Evolutionary conservation across 768 basidiomycete species (phyloP), one percentile per base, ranked within the genome.

Genomic region (Megacollybia marginata): DNA sequence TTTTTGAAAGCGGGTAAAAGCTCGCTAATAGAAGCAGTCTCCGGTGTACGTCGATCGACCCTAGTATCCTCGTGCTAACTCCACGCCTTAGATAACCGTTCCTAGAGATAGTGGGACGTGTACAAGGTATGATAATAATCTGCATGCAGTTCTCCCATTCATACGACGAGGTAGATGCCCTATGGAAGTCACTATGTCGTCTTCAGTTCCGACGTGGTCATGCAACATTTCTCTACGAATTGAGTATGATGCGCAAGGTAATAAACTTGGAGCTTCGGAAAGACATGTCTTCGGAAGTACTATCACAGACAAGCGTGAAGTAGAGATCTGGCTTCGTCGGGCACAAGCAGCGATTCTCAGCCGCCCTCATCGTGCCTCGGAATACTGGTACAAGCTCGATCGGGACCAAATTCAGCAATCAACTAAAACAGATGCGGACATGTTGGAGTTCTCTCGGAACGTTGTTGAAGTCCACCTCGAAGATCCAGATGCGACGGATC

Each of bases 71-170:
- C n/a, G 11, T 9, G 13, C 16, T n/a, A 16, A 32, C 33, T 44
- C n/a, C 9, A 33, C 7, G 12, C 20, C 42, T 15, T 36, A 83
- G 82, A 77, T 82, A 31, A 77, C 64, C 45, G 80, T 83, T 28
- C 81, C 82, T 10, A 66, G 82, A 32, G 82, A 82, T 38, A 76
- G 76, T 40, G 79, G 79, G 18, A 82, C 79, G 1, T 82, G 80
- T 47, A 82, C 79, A 0, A 66, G 78, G 80, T 76, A 51, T 44
- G 44, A 23, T n/a, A 4, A 23, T 5, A n/a, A n/a, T 32, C 42
- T 20, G 9, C 9, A 10, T 28, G 18, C 13, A 33, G n/a, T 1
- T 10, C 40, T 47, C 15, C 16, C 42, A 19, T 28, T 33, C 33
- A 16, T 46, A 11, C 49, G 33, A 19, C 20, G 40, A 49, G 43